These are phyloP conservation scores for Lasiodiplodia sp. DNA, from an alignment of 2,329 filamentous ascomycete genomes.

Conservation along the genomic window DNA sequence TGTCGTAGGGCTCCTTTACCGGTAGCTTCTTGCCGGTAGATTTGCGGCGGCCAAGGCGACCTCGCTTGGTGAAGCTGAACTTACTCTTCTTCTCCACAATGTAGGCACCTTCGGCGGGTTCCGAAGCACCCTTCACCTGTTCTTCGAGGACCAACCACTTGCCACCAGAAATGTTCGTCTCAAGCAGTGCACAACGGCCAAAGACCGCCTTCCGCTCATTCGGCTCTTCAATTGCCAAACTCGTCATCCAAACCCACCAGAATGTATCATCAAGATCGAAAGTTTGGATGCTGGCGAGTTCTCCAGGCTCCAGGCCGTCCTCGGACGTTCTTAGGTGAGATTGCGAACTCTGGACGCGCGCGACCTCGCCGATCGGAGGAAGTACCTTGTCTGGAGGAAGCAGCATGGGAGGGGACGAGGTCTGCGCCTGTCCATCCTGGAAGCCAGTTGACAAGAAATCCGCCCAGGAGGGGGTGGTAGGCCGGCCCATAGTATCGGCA, in stretches of 20 bases:
- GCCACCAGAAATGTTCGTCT: constrained; percentile 81
- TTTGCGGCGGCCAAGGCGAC: constrained; percentile 67
- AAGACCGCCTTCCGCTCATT: constrained; percentile 87
- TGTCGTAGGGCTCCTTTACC: constrained; percentile 60
- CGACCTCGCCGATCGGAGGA: constrained; percentile 75
- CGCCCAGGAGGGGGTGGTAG: constrained; percentile 97
- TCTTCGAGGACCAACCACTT: constrained; percentile 97
- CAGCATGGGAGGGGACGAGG: constrained; percentile 70
- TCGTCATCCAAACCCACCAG: constrained; percentile 99
- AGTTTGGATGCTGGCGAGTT: constrained; percentile 88
- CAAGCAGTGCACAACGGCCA: constrained; percentile 88
- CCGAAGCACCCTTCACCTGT: constrained; percentile 91
- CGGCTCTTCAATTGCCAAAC: constrained; percentile 89
- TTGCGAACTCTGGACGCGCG: constrained; percentile 82
- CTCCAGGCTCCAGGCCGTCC: constrained; percentile 82
- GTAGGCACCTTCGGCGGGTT: constrained; percentile 84
- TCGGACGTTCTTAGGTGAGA: constrained; percentile 72
- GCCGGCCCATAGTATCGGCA: constrained; percentile 73
- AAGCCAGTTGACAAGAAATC: constrained; percentile 97
- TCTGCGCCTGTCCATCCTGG: constrained; percentile 71
- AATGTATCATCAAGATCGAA: constrained; percentile 94
- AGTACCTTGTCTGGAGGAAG: constrained; percentile 92
- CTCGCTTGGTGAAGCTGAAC: constrained; percentile 81
- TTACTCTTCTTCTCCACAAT: constrained; percentile 95
- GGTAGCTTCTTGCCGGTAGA: constrained; percentile 53